A percentile compares a stretch with the other conserved stretches of the same genome.
Evolutionary conservation across 208 protist genomes (phyloP).

Genomic region (Vickermania spadyakhi): DNA sequence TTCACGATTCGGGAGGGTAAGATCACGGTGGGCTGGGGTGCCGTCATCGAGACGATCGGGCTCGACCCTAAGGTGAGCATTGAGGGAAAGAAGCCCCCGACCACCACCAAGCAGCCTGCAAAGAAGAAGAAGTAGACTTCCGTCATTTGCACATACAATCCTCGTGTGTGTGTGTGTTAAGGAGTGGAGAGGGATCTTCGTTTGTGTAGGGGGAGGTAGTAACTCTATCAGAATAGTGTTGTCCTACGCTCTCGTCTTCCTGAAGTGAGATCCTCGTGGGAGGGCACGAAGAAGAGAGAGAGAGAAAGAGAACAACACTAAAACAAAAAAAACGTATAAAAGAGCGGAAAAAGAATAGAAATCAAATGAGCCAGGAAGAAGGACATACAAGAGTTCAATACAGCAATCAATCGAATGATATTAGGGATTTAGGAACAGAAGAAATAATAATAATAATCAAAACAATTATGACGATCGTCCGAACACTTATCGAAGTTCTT

Average conservation of each 20-base stretch:
- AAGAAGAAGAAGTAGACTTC: slow-evolving; percentile 61
- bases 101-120: slow-evolving; percentile 8
- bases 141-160: too few species aligned
- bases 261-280: too few species aligned
- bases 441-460: too few species aligned
- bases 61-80: slow-evolving; percentile 86
- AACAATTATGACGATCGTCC: too few species aligned
- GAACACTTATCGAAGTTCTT: too few species aligned
- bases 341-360: neutral
- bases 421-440: too few species aligned
- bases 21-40: slow-evolving; percentile 97
- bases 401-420: too few species aligned
- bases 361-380: too few species aligned
- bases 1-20: slow-evolving; percentile 98
- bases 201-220: neutral
- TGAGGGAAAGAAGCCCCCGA: slow-evolving; percentile 43
- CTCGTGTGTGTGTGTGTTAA: too few species aligned
- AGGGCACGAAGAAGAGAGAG: neutral
- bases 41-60: slow-evolving; percentile 91
- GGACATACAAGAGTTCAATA: too few species aligned
- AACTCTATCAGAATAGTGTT: too few species aligned
- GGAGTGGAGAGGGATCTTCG: neutral
- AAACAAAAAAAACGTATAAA: neutral
- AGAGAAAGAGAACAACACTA: neutral
- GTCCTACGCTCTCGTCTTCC: too few species aligned